These are phyloP conservation scores for Populus hybrid DNA, from an alignment of 441 rosid species.

Conservation along the genomic window DNA sequence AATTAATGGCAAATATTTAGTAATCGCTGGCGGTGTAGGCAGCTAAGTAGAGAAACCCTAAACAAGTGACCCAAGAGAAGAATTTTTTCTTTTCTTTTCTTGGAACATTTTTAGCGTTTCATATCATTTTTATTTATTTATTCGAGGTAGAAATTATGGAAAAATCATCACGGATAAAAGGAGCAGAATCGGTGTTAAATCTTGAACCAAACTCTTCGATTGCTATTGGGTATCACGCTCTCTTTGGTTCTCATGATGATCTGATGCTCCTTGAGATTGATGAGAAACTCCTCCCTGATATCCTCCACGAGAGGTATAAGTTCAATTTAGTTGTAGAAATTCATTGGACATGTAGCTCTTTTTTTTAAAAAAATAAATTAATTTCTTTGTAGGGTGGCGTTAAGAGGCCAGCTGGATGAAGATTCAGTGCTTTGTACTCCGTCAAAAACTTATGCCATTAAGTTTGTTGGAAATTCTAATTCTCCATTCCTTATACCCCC, in stretches of 20 bases:
- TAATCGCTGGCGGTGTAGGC: neutral
- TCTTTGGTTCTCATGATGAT: constrained; percentile 67
- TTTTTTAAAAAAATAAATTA: neutral
- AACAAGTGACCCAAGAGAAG: neutral
- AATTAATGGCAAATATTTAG: neutral
- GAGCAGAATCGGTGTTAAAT: constrained; percentile 57
- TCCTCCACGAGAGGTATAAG: constrained; percentile 52
- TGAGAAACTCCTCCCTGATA: constrained; percentile 57
- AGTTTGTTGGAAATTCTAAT: constrained; percentile 84
- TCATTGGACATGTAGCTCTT: neutral
- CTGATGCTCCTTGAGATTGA: constrained; percentile 74
- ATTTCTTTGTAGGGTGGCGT: constrained; percentile 46
- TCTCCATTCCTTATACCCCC: constrained; percentile 77
- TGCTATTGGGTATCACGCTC: constrained; percentile 61
- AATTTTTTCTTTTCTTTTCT: neutral
- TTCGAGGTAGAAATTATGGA: constrained; percentile 28
- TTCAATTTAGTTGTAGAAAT: neutral
- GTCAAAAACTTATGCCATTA: constrained; percentile 72
- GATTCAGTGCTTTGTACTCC: constrained; percentile 87
- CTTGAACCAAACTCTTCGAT: constrained; percentile 49
- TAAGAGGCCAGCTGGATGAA: constrained; percentile 82
- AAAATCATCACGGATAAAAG: constrained; percentile 24
- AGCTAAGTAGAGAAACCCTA: neutral
- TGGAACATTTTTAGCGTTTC: neutral
- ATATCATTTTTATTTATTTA: neutral